Percentiles rank a stretch among this genome's conserved stretches.
phyloP scores from a whole-genome alignment of 1,284 basidiomycete genomes.

The Apiotrichum domesticum region DNA sequence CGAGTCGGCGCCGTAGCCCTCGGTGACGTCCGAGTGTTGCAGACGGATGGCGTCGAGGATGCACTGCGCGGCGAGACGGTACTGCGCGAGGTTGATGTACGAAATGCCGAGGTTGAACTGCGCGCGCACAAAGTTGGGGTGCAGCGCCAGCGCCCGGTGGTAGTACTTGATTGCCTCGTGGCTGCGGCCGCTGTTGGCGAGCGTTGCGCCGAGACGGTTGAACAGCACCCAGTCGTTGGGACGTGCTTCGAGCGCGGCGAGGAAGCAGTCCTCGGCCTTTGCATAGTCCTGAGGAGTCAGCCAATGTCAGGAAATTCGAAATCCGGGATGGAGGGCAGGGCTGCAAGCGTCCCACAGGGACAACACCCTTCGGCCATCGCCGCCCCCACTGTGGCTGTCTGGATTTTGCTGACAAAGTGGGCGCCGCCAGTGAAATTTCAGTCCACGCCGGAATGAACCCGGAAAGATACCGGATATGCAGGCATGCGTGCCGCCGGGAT shows the following conservation, averaged over 20 bases:
- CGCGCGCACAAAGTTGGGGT: slow-evolving; percentile 89
- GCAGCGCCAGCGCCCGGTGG: slow-evolving; percentile 77
- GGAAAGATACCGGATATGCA: too few species aligned
- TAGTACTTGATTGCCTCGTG: slow-evolving; percentile 85
- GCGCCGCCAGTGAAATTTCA: too few species aligned
- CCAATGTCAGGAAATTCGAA: background rate
- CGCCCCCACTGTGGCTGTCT: too few species aligned
- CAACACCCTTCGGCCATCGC: too few species aligned
- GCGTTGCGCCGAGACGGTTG: slow-evolving; percentile 92
- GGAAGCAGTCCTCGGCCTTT: slow-evolving; percentile 92
- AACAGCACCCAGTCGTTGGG: slow-evolving; percentile 96
- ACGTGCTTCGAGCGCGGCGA: slow-evolving; percentile 74
- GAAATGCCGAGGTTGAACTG: slow-evolving; percentile 88
- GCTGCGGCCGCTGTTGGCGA: slow-evolving; percentile 83
- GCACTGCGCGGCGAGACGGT: slow-evolving; percentile 74
- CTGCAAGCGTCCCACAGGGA: too few species aligned
- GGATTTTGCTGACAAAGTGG: too few species aligned
- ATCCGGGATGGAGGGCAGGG: background rate
- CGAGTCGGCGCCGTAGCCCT: slow-evolving; percentile 50
- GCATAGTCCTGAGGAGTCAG: slow-evolving; percentile 62
- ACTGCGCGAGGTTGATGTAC: slow-evolving; percentile 78
- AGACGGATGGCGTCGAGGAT: slow-evolving; percentile 77
- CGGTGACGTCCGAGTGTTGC: slow-evolving; percentile 68
- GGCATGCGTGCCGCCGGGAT: too few species aligned
- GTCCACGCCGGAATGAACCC: too few species aligned